A percentile compares a stretch with the other conserved stretches of the same genome.
Evolutionary conservation across 495 filamentous ascomycete genomes (phyloP).

Genomic region (Penicillium simplicissimum): DNA sequence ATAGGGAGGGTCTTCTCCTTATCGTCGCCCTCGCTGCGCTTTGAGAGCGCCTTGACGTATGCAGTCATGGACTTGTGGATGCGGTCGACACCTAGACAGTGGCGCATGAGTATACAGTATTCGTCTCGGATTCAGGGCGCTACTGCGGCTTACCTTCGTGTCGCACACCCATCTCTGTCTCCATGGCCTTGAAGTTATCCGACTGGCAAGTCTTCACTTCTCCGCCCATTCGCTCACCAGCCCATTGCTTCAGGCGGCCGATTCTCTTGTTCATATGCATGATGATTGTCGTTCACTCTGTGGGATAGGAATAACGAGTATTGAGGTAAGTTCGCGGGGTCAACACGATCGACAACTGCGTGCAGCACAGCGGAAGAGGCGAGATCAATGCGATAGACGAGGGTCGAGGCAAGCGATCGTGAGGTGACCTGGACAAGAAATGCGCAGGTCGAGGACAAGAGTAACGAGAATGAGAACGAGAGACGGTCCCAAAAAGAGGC

Average conservation of each 20-base stretch:
- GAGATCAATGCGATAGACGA: conserved; percentile 7
- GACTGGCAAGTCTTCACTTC: conserved; percentile 86
- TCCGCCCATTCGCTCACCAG: conserved; percentile 92
- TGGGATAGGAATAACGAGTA: not conserved
- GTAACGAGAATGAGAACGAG: not conserved
- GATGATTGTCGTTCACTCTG: conserved; percentile 20
- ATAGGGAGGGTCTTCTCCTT: conserved; percentile 83
- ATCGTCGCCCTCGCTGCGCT: conserved; percentile 80
- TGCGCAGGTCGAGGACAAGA: not conserved
- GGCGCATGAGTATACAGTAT: conserved; percentile 6
- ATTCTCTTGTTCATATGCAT: conserved; percentile 98
- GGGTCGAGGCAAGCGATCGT: conserved; percentile 8
- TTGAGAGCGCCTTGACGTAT: conserved; percentile 90
- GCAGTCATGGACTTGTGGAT: conserved; percentile 85
- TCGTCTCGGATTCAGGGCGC: not conserved
- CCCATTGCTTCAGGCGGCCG: conserved; percentile 98
- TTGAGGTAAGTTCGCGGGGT: not conserved
- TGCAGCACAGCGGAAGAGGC: not conserved
- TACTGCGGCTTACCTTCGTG: conserved; percentile 69
- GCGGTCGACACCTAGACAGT: conserved; percentile 75
- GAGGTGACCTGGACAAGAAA: not conserved
- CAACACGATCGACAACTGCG: conserved; percentile 2
- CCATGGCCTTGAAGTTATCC: conserved; percentile 91
- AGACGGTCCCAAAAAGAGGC: conserved; percentile 7
- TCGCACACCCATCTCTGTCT: conserved; percentile 88